These are phyloP conservation scores for Strigomonas culicis DNA, from an alignment of 208 protist species.

Conservation along the genomic window DNA sequence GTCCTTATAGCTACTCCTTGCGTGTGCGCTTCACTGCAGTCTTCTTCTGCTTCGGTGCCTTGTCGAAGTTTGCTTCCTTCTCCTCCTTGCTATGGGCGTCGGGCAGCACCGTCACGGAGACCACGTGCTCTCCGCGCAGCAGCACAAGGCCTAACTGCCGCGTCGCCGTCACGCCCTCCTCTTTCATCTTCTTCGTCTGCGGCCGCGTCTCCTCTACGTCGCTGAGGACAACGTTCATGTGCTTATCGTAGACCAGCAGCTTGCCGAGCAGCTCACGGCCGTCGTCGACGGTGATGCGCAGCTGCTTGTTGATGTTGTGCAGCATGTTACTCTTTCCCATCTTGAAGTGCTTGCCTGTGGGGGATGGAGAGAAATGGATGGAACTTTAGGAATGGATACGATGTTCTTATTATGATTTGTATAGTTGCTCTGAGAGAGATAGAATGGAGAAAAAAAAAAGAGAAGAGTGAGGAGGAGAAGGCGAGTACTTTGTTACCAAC, in stretches of 20 bases:
- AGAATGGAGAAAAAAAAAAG: slow-evolving; percentile 10
- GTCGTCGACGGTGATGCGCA: slow-evolving; percentile 67
- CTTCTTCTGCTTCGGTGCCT: slow-evolving; percentile 36
- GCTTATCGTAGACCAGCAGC: slow-evolving; percentile 78
- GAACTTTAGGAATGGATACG: background rate
- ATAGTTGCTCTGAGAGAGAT: slow-evolving; percentile 8
- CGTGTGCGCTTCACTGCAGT: slow-evolving; percentile 40
- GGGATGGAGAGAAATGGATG: background rate
- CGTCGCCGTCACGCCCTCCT: slow-evolving; percentile 43
- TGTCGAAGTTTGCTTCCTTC: slow-evolving; percentile 21
- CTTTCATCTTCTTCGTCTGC: slow-evolving; percentile 65
- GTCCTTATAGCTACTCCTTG: slow-evolving; percentile 12
- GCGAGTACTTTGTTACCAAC: background rate
- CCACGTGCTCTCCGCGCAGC: slow-evolving; percentile 81
- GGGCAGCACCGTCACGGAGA: slow-evolving; percentile 65
- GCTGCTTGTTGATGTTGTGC: slow-evolving; percentile 78
- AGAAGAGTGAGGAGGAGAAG: slow-evolving; percentile 8
- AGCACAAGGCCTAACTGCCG: slow-evolving; percentile 71
- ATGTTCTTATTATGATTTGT: slow-evolving; percentile 13
- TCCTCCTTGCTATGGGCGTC: background rate
- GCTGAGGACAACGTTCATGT: slow-evolving; percentile 87
- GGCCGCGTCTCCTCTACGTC: slow-evolving; percentile 54
- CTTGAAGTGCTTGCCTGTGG: slow-evolving; percentile 13
- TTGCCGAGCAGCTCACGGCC: slow-evolving; percentile 69
- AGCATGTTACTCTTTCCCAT: slow-evolving; percentile 79